A percentile compares a stretch with the other conserved stretches of the same genome.
Evolutionary conservation across 768 basidiomycete species (phyloP).

Genomic region (Agrocybe pediades): DNA sequence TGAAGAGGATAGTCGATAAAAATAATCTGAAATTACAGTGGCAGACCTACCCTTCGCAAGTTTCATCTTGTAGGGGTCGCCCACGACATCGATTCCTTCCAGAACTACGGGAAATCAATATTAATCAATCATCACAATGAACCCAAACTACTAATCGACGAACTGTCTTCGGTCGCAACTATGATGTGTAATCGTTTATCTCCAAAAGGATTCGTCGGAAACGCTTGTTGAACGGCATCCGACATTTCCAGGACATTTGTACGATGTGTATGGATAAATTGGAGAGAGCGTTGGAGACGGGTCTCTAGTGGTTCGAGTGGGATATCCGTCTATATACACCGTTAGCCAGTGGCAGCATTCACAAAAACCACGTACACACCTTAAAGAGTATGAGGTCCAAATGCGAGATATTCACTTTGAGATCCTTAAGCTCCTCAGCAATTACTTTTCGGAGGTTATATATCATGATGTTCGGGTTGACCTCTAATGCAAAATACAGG

Average conservation of each 20-base stretch:
- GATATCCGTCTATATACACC: slow-evolving; percentile 14
- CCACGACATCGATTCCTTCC: slow-evolving; percentile 9
- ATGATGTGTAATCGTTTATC: slow-evolving; percentile 9
- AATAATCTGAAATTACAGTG: slow-evolving; percentile 2
- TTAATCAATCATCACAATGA: not conserved
- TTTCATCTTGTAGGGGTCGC: slow-evolving; percentile 11
- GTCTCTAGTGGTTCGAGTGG: slow-evolving; percentile 7
- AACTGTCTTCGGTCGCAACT: slow-evolving; percentile 6
- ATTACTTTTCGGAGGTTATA: slow-evolving; percentile 8
- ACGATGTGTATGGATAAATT: slow-evolving; percentile 16
- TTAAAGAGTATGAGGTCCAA: slow-evolving; percentile 17
- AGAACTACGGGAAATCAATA: slow-evolving; percentile 7
- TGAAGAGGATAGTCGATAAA: slow-evolving; percentile 2
- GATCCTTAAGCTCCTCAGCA: slow-evolving; percentile 6
- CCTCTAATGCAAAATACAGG: slow-evolving; percentile 9
- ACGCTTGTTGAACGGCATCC: not conserved
- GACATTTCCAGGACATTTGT: not conserved
- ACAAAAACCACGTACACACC: slow-evolving; percentile 12
- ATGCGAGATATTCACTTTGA: slow-evolving; percentile 1
- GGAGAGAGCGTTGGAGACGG: slow-evolving; percentile 13
- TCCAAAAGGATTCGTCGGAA: not conserved
- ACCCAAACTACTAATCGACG: not conserved
- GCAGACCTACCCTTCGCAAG: slow-evolving; percentile 12
- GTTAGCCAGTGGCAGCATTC: slow-evolving; percentile 3
- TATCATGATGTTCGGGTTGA: slow-evolving; percentile 3